A percentile compares a stretch with the other conserved stretches of the same genome.
These are phyloP conservation scores for Pyricularia grisea DNA, from an alignment of 2,329 filamentous ascomycete genomes.

Conservation along the genomic window DNA sequence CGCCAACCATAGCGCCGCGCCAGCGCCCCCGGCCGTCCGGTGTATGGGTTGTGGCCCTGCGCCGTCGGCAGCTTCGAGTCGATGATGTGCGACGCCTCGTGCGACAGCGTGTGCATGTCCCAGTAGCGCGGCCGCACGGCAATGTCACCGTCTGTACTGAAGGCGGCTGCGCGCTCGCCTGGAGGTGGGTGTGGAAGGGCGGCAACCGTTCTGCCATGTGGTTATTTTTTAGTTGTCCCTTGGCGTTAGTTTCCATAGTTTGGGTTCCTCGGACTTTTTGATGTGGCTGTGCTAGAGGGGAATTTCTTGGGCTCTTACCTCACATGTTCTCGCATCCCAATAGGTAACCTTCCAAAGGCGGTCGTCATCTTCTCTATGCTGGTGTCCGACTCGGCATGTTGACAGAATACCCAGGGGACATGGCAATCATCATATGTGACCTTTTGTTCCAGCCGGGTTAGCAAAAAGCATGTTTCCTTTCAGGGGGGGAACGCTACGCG, in stretches of 20 bases:
- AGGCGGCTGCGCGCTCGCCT: neutral
- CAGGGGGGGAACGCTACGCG: neutral
- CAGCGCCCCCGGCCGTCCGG: neutral
- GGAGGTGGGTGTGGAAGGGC: neutral
- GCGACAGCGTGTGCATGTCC: slow-evolving; percentile 1
- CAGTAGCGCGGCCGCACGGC: slow-evolving; percentile 1
- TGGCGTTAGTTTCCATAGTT: neutral
- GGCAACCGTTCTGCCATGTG: neutral
- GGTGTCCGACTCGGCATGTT: neutral
- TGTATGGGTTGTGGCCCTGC: neutral
- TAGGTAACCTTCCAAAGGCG: slow-evolving; percentile 1
- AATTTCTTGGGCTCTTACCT: neutral
- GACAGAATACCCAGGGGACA: slow-evolving; percentile 2
- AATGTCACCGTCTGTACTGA: neutral
- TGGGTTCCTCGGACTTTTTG: neutral
- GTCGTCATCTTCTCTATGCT: slow-evolving; percentile 1
- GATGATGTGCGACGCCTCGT: slow-evolving; percentile 4
- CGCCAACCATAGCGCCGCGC: neutral
- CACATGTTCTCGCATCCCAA: slow-evolving; percentile 2
- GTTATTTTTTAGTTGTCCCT: neutral
- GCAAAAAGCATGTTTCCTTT: neutral
- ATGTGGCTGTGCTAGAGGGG: neutral
- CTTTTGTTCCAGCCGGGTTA: neutral
- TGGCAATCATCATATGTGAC: slow-evolving; percentile 2
- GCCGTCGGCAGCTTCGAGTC: neutral